These are phyloP conservation scores for Alternaria sp. DNA, from an alignment of 2,329 filamentous ascomycete genomes.

Conservation along the genomic window DNA sequence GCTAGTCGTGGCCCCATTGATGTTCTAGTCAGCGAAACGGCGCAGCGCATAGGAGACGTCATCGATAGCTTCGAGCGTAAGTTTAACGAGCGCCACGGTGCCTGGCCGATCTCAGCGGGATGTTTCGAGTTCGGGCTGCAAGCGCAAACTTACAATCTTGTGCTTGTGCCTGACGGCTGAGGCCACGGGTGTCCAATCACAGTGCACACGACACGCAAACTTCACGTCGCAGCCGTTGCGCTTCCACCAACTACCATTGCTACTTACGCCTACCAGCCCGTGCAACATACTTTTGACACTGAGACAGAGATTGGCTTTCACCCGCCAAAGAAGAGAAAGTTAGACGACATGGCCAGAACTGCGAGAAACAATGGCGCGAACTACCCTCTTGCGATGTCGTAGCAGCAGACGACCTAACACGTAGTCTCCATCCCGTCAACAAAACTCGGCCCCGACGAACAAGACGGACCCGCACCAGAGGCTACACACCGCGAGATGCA, in stretches of 20 bases:
- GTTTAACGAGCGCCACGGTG: constrained; percentile 29
- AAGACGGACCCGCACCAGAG: constrained; percentile 22
- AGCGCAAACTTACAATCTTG: constrained; percentile 6
- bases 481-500: constrained; percentile 32
- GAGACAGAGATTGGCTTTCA: constrained; percentile 22
- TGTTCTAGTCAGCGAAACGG: constrained; percentile 31
- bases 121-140: constrained; percentile 24
- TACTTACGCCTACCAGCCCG: constrained; percentile 14
- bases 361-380: constrained; percentile 26
- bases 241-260: neutral
- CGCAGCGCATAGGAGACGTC: constrained; percentile 31
- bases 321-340: constrained; percentile 1
- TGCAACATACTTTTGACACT: constrained; percentile 26
- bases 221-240: constrained; percentile 6
- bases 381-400: constrained; percentile 17
- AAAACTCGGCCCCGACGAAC: constrained; percentile 16
- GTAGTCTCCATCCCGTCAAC: constrained; percentile 2
- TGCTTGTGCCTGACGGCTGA: constrained; percentile 17
- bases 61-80: constrained; percentile 40
- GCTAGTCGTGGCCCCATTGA: constrained; percentile 18
- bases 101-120: constrained; percentile 20
- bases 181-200: constrained; percentile 29
- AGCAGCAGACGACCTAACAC: neutral
- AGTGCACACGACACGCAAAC: constrained; percentile 21
- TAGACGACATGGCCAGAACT: neutral